A percentile compares a stretch with the other conserved stretches of the same genome.
These are phyloP conservation scores for Tolypocladium pustulatum DNA, from an alignment of 2,329 filamentous ascomycete species.

Conservation along the genomic window DNA sequence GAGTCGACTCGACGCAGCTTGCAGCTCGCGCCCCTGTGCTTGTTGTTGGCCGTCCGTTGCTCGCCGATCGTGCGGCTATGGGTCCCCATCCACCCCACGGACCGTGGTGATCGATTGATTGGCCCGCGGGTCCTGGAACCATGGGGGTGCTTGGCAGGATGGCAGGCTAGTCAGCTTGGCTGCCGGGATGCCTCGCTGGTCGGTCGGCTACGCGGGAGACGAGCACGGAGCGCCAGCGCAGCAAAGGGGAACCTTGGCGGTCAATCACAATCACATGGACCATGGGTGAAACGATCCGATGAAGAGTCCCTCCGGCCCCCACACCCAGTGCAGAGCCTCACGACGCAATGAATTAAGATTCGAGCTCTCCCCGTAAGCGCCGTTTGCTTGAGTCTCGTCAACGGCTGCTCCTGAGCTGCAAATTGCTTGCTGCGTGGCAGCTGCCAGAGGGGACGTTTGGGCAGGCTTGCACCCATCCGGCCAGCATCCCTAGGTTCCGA, in stretches of 20 bases:
- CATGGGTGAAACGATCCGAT: not conserved
- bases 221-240: not conserved
- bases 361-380: not conserved
- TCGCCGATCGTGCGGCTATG: not conserved
- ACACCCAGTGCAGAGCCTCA: not conserved
- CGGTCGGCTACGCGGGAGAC: not conserved
- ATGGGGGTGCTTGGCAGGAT: not conserved
- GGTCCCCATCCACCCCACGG: not conserved
- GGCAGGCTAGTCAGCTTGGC: not conserved
- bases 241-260: not conserved
- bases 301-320: not conserved
- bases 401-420: not conserved
- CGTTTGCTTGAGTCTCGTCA: not conserved
- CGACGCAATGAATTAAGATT: not conserved
- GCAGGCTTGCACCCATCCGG: not conserved
- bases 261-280: not conserved
- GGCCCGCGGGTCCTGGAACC: not conserved
- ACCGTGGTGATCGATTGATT: not conserved
- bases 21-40: not conserved
- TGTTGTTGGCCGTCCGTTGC: not conserved
- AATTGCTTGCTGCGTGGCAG: not conserved
- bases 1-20: not conserved
- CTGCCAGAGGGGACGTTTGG: not conserved
- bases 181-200: not conserved
- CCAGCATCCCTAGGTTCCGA: not conserved